Evolutionary conservation across 768 basidiomycete genomes (phyloP).

Genomic region (Mycena venus): DNA sequence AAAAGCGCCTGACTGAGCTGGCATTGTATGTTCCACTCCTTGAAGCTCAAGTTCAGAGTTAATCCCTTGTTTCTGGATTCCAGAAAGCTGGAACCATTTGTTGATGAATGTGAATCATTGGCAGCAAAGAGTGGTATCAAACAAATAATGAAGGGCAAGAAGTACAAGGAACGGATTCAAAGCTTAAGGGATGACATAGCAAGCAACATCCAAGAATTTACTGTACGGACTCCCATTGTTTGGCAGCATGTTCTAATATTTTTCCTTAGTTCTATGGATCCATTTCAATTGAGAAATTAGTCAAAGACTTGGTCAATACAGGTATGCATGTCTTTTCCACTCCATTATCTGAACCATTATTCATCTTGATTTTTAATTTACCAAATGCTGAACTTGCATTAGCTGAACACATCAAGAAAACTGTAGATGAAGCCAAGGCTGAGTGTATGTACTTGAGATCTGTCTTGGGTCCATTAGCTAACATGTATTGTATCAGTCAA

Average conservation of each 20-base stretch:
- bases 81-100: not conserved
- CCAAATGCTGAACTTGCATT: too few relatives aligned
- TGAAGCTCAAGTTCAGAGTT: not conserved
- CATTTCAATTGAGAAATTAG: not conserved
- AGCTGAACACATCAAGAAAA: too few relatives aligned
- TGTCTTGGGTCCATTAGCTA: not conserved
- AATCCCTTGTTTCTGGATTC: not conserved
- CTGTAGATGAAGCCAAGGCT: not conserved
- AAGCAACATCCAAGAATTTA: not conserved
- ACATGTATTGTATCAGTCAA: not conserved
- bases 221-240: not conserved
- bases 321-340: not conserved
- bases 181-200: not conserved
- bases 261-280: not conserved
- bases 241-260: not conserved
- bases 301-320: not conserved
- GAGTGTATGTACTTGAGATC: not conserved
- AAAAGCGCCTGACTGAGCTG: not conserved
- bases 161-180: not conserved
- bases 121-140: not conserved
- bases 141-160: not conserved
- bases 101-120: not conserved
- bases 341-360: not conserved
- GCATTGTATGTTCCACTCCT: not conserved
- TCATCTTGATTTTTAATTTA: too few relatives aligned